A percentile compares a stretch with the other conserved stretches of the same genome.
These are phyloP conservation scores for Tubosaeta sp. DNA, from an alignment of 768 basidiomycete genomes.

Conservation along the genomic window DNA sequence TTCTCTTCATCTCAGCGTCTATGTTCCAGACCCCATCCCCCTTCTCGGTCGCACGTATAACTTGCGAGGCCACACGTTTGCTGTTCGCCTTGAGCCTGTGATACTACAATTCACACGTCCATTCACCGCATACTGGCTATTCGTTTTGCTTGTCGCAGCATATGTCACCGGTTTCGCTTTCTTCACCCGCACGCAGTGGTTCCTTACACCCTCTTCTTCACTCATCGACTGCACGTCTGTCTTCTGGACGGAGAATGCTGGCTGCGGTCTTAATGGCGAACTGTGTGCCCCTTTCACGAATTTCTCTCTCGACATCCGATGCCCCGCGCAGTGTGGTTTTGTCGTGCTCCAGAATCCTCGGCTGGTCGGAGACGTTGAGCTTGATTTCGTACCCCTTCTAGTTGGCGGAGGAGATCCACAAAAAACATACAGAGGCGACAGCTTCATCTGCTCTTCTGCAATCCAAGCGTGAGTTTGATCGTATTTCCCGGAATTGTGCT, in stretches of 20 bases:
- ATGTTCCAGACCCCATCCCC: conserved; percentile 47
- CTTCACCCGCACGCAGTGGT: conserved; percentile 68
- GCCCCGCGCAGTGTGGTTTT: conserved; percentile 65
- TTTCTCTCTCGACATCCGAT: conserved; percentile 68
- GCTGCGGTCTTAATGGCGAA: conserved; percentile 69
- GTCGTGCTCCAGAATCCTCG: conserved; percentile 70
- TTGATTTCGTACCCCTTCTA: conserved; percentile 67
- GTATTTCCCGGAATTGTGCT: neutral
- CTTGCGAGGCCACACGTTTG: conserved; percentile 34
- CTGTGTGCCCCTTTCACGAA: conserved; percentile 62
- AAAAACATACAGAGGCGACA: conserved; percentile 76
- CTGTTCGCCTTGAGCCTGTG: conserved; percentile 50
- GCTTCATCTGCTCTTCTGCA: conserved; percentile 81
- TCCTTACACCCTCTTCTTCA: conserved; percentile 57
- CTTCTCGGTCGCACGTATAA: conserved; percentile 48
- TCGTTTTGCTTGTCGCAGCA: conserved; percentile 48
- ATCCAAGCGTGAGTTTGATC: conserved; percentile 61
- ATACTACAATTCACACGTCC: conserved; percentile 48
- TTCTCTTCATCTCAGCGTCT: neutral
- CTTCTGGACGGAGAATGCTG: conserved; percentile 65
- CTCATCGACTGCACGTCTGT: conserved; percentile 66
- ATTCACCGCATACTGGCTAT: conserved; percentile 50
- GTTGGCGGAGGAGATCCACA: conserved; percentile 80
- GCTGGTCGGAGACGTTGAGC: conserved; percentile 61
- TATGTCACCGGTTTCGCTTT: conserved; percentile 75